phyloP scores from a whole-genome alignment of 1,284 basidiomycete genomes.

The Ganoderma leucocontextum region DNA sequence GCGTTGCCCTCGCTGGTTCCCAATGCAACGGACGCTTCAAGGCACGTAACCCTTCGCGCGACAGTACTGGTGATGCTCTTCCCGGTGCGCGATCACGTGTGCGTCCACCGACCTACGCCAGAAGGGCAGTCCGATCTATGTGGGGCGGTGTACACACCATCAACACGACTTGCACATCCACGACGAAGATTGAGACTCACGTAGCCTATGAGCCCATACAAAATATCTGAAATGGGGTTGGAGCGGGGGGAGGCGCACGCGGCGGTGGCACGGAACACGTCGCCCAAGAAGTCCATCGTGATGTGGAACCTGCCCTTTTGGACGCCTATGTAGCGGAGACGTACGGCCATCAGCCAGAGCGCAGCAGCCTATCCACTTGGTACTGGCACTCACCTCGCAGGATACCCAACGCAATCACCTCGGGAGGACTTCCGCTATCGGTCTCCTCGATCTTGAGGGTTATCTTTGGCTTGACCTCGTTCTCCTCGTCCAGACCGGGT shows the following conservation, averaged over 20 bases:
- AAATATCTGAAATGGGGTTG: constrained; percentile 64
- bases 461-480: constrained; percentile 84
- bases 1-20: too few relatives aligned
- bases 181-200: constrained; percentile 46
- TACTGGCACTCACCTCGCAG: constrained; percentile 12
- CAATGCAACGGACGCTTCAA: neutral
- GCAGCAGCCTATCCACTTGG: neutral
- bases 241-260: constrained; percentile 75
- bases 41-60: neutral
- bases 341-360: neutral
- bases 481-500: constrained; percentile 85
- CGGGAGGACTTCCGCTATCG: constrained; percentile 75
- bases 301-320: constrained; percentile 81
- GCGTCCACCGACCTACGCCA: constrained; percentile 65
- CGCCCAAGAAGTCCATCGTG: constrained; percentile 74
- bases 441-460: constrained; percentile 84
- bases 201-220: constrained; percentile 53
- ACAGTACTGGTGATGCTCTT: constrained; percentile 55
- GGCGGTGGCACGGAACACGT: constrained; percentile 74
- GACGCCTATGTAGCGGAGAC: constrained; percentile 59
- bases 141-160: neutral
- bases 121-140: constrained; percentile 57
- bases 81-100: constrained; percentile 51
- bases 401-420: constrained; percentile 63
- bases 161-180: neutral